Evolutionary conservation across 805 yeast species (phyloP), one percentile per base, ranked within the genome.

Genomic region (Ogataea minuta): DNA sequence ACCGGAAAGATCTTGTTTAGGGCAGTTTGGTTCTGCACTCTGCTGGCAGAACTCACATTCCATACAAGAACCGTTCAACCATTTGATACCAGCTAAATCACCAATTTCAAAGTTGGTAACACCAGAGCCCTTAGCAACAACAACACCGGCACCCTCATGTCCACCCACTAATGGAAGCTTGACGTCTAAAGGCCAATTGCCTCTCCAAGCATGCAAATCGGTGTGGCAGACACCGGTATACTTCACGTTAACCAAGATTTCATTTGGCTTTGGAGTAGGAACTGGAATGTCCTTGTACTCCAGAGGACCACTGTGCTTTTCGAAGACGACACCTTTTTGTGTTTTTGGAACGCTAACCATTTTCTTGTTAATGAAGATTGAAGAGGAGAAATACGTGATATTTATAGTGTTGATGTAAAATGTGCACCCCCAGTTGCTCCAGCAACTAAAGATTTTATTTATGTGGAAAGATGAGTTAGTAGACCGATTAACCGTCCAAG

Each of bases 151-250:
- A 68, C 93, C 95, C 67, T 85, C 95, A 67, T 85, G 95, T 54
- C 95, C 95, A 48, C 93, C 93, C 34, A 84, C 89, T 52, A 84
- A 68, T 16, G 93, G 91, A 45, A 81, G 70, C 60, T 81, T 81
- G 50, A 82, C 76, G 48, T 68, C 76, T 63, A 83, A 70, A 36
- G 95, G 93, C 95, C 95, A 87, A 69, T 88, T 95, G 58, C 95
- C 95, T 62, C 84, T 78, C 90, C 93, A 85, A 40, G 95, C 95
- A 71, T 88, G 96, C 63, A 88, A 76, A 61, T 87, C 96, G 25
- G 95, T 86, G 73, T 89, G 96, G 68, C 96, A 87, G 41, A 87
- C 95, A 67, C 96, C 96, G 19, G 95, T 79, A 74, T 81, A 87
- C 68, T 79, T 79, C 65, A 88, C 80, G 64, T 88, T 79, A 67